Base-by-base conservation (phyloP, 176 grass and related monocot species). In the Calamus simplicifolius region DNA sequence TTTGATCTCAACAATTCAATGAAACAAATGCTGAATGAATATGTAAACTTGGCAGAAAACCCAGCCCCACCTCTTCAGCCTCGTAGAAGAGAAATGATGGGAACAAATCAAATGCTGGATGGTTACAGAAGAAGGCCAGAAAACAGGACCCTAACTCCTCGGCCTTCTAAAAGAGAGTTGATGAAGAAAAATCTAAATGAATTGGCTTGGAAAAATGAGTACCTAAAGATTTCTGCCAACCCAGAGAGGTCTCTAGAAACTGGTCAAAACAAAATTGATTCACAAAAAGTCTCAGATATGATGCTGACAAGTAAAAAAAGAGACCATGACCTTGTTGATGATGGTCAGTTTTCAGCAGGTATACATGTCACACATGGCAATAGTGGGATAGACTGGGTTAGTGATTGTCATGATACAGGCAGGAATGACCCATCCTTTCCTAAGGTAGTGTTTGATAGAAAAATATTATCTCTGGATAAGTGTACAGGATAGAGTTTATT, bases 1-100 rank as follows among this genome's bases (percentile, higher is more conserved):
- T 76, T 95, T 63, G 72, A 85, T 71, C 71, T 88, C 50, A 80
- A 82, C 75, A 71, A 25, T 56, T 80, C 78, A 68, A 51, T 51
- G 19, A 71, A 55, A 75, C 67, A 75, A 25, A 66, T 56, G 18
- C 30, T 56, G 50, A 57, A n/a, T 28, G 69, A 19, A 53, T 66
- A 57, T 28, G 27, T 51, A 69, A 80, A 69, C 58, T 59, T 27
- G 52, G 57, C 71, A 52, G 61, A 67, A 23, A 72, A 29, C 23
- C 57, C 65, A 75, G 50, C 10, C 27, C 29, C 52, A 71, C 57
- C 27, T 62, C 61, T 48, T 58, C 77, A 73, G 19, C 50, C 57
- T 67, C 54, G 50, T 71, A 55, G 67, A 62, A 63, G 21, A 58
- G 57, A 62, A 64, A 69, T 35, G 14, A 18, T 75, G 27, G 59